These are phyloP conservation scores for Bjerkandera adusta DNA, from an alignment of 1,284 basidiomycete species.

Conservation along the genomic window DNA sequence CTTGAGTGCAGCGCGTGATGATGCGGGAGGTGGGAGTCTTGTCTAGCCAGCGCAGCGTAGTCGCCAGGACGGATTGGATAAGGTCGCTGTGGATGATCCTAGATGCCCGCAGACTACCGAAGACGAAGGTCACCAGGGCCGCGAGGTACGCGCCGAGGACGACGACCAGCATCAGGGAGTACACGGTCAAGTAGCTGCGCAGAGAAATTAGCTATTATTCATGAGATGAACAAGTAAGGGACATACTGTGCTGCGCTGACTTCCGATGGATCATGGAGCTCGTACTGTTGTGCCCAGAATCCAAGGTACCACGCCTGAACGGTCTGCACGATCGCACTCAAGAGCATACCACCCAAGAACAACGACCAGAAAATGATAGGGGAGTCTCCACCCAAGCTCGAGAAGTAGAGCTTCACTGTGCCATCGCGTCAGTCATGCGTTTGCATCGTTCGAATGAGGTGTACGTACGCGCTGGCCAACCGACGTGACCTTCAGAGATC, in stretches of 20 bases:
- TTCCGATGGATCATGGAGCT: constrained; percentile 25
- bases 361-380: constrained; percentile 33
- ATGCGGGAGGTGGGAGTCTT: constrained; percentile 58
- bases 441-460: constrained; percentile 24
- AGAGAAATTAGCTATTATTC: neutral
- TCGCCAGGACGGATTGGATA: constrained; percentile 53
- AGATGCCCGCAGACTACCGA: constrained; percentile 49
- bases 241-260: constrained; percentile 23
- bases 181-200: constrained; percentile 41
- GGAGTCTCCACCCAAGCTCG: constrained; percentile 31
- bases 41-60: constrained; percentile 56
- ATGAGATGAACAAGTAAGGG: neutral
- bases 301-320: constrained; percentile 28
- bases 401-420: constrained; percentile 32
- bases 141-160: constrained; percentile 27
- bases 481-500: constrained; percentile 53
- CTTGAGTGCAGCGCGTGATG: constrained; percentile 58
- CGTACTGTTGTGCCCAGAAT: constrained; percentile 31
- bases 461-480: constrained; percentile 41
- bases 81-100: constrained; percentile 54
- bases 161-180: constrained; percentile 34
- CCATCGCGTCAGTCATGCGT: constrained; percentile 1
- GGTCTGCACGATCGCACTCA: constrained; percentile 18
- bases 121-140: constrained; percentile 34
- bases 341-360: constrained; percentile 23